Evolutionary conservation across 305 asterid genomes (phyloP), one percentile per base, ranked within the genome.

Genomic region (Plantago lanceolata): DNA sequence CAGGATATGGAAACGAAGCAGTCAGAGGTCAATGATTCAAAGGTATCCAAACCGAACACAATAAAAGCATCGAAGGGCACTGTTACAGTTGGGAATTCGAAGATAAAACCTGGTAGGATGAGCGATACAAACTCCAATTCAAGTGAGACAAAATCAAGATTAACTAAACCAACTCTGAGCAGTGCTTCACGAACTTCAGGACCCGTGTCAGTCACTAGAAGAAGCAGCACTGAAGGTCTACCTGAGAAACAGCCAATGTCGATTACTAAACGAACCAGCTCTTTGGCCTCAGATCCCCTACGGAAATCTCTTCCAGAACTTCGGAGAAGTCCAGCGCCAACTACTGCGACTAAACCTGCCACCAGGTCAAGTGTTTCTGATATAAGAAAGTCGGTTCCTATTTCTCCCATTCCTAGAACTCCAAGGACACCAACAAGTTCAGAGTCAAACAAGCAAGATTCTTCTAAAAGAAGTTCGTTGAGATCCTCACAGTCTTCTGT

Each of bases 171-270:
- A 51, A 85, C 97, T 45, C 19, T 72, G 59, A 85, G 94, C 53
- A 85, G 97, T 58, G 73, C 89, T 47, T 81, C 78, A 17, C 85
- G 91, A 48, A 75, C 75, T 68, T 81, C 83, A 15, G 85, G 84
- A 74, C 35, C 85, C 52, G 69, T 68, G 59, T 84, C 92, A 43
- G 80, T 20, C 56, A 60, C 80, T 64, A 83, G 99, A 82, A 79
- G 95, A 83, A 87, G 78, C 77, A 93, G 95, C 84, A 93, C 88
- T 16, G 97, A 86, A 43, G 83, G 89, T 60, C 76, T 87, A 54
- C 91, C 93, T 24, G 92, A 84, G 64, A 93, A 85, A 69, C 87
- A 89, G 75, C 78, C 84, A 43, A 72, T 70, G 31, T 33, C 78
- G 11, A 68, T 81, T 43, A 73, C 84, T 33, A 85, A 81, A 75